Conservation (phyloP, 345 rosid genomes). For the Salix udensis region DNA sequence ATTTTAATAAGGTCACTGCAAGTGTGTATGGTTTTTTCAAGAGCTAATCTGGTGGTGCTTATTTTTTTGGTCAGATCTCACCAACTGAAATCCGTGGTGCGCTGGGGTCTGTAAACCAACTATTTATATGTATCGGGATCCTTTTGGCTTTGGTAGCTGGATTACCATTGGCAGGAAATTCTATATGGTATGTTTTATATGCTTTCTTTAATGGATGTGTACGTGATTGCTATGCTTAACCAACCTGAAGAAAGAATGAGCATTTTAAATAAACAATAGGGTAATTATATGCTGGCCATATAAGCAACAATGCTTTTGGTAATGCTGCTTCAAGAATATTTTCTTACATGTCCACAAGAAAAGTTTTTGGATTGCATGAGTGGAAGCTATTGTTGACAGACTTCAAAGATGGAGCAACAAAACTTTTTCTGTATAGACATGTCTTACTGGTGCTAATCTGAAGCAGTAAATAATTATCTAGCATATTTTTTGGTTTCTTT, state of each 20-base stretch:
- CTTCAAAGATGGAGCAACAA: neutral
- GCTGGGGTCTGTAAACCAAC: slow-evolving; percentile 93
- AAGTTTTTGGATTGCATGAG: neutral
- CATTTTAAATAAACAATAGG: neutral
- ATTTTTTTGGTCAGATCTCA: slow-evolving; percentile 62
- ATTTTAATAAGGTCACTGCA: neutral
- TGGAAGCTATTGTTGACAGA: neutral
- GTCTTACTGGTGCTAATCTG: neutral
- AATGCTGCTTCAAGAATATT: neutral
- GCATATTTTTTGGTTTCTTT: neutral
- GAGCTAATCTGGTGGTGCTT: slow-evolving; percentile 16
- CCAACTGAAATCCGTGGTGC: slow-evolving; percentile 99
- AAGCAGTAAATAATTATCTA: neutral
- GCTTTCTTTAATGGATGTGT: neutral
- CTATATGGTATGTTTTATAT: slow-evolving; percentile 54
- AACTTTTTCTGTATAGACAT: neutral
- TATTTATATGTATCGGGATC: slow-evolving; percentile 91
- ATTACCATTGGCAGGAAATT: slow-evolving; percentile 87
- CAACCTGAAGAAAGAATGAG: neutral
- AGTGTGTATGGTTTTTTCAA: slow-evolving; percentile 3
- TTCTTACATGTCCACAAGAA: neutral
- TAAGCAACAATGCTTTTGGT: neutral
- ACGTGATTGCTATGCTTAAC: neutral
- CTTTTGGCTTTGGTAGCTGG: slow-evolving; percentile 96
- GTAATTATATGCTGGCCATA: neutral